Conservation (phyloP, 352 stramenopile genomes). For the Phytopythium cucurbitacearum region DNA sequence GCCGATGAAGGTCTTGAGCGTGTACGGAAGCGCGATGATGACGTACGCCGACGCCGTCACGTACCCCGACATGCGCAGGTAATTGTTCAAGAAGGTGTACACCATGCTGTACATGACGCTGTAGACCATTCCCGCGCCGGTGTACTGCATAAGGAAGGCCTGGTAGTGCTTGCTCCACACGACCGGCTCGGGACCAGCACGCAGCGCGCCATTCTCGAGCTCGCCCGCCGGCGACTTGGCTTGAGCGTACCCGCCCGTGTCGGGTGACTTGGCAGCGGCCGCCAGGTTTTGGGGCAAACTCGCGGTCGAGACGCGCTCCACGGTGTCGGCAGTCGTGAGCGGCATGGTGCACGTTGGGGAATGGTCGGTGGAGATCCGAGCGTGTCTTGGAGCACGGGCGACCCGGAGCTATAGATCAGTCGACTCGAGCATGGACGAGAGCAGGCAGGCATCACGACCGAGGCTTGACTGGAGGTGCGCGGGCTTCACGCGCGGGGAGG, state of each 20-base stretch:
- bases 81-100: slow-evolving; percentile 23
- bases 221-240: slow-evolving; percentile 14
- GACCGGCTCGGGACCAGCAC: slow-evolving; percentile 15
- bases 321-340: slow-evolving; percentile 6
- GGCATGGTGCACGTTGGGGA: slow-evolving; percentile 6
- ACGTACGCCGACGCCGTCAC: slow-evolving; percentile 22
- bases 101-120: slow-evolving; percentile 21
- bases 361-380: not conserved
- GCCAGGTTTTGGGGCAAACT: slow-evolving; percentile 1
- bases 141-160: slow-evolving; percentile 28
- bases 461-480: too few relatives aligned
- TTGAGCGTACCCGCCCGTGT: slow-evolving; percentile 12
- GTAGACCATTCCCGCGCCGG: slow-evolving; percentile 25
- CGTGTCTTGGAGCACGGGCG: too few relatives aligned
- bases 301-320: slow-evolving; percentile 13
- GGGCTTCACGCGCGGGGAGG: too few relatives aligned
- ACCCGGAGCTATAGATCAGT: too few relatives aligned
- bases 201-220: slow-evolving; percentile 29
- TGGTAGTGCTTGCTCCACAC: slow-evolving; percentile 21
- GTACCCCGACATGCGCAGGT: slow-evolving; percentile 20
- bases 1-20: slow-evolving; percentile 36
- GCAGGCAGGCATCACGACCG: too few relatives aligned
- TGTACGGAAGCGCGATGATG: slow-evolving; percentile 29
- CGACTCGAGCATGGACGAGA: too few relatives aligned
- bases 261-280: not conserved